Evolutionary conservation across 2,329 filamentous ascomycete species (phyloP), one percentile per base, ranked within the genome.

Genomic region (Nannizziopsis barbatae): DNA sequence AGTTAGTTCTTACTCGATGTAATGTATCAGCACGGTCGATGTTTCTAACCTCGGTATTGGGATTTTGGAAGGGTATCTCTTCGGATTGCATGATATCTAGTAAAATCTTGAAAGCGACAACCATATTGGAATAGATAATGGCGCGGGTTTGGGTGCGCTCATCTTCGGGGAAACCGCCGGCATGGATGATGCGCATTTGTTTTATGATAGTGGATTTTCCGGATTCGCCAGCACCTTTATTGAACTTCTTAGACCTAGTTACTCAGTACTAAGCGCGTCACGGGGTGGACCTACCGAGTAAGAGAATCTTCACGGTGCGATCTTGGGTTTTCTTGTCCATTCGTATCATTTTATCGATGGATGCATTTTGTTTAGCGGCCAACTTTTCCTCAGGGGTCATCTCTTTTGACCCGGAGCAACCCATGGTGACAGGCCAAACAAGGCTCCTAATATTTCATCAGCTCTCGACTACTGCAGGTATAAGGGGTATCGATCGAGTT

Each of bases 161-260:
- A 55, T 79, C 81, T 60, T 86, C 84, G 61, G 81, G 86, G 71
- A 96, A 96, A 44, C 92, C 90, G 66, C 88, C 82, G 11, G 87
- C 81, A 66, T 96, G 92, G 59, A 98, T 95, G 67, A 98, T 81
- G 66, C 90, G 90, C 92, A 98, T 96, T 74, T 96, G 90, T 73
- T 96, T 96, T 56, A 96, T 79, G 51, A 96, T 89, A 1, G 90
- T 96, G 7, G 90, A 95, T 70, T 96, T 96, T 56, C 90, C 86
- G 51, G 84, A 92, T 70, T 96, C 90, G 63, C 90, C 90, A 60
- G 90, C 90, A 66, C 90, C 89, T 95, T 55, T 10, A 45, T 32
- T 35, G 14, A 35, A 22, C 22, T 11, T 17, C 31, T 48, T 17
- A 48, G 46, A 10, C 15, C 30, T 10, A 20, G 32, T 18, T 48